Evolutionary conservation across 768 basidiomycete genomes (phyloP).

Genomic region (Lentinula boryana): DNA sequence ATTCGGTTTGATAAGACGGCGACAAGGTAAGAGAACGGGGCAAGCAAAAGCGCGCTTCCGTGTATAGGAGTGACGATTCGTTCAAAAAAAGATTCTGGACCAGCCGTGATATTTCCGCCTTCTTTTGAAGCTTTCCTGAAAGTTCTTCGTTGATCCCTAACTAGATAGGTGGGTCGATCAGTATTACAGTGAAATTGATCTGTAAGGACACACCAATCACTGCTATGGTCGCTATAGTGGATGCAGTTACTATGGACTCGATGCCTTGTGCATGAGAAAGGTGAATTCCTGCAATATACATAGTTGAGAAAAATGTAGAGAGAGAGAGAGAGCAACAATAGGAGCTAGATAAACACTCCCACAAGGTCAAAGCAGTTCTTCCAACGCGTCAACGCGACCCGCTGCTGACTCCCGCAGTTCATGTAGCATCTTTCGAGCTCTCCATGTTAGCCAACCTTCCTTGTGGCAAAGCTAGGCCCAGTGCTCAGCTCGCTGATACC

Average conservation of each 20-base stretch:
- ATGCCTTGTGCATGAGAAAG: slow-evolving; percentile 16
- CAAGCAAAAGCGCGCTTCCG: slow-evolving; percentile 13
- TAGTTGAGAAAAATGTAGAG: background rate
- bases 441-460: too few relatives aligned
- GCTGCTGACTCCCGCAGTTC: too few relatives aligned
- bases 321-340: background rate
- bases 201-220: background rate
- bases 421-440: too few relatives aligned
- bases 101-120: slow-evolving; percentile 13
- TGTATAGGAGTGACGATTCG: slow-evolving; percentile 23
- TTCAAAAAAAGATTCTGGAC: slow-evolving; percentile 14
- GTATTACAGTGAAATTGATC: background rate
- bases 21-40: slow-evolving; percentile 21
- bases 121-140: slow-evolving; percentile 9
- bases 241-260: slow-evolving; percentile 12
- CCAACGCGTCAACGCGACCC: too few relatives aligned
- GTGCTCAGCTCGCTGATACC: too few relatives aligned
- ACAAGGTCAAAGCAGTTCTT: too few relatives aligned
- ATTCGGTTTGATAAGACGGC: slow-evolving; percentile 22
- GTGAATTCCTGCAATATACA: slow-evolving; percentile 19
- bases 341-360: too few relatives aligned
- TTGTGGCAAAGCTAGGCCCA: too few relatives aligned
- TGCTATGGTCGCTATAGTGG: slow-evolving; percentile 1
- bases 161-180: background rate
- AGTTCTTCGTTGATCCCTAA: background rate